These are phyloP conservation scores for Rhizopogon sp. DNA, from an alignment of 768 basidiomycete species.

Conservation along the genomic window DNA sequence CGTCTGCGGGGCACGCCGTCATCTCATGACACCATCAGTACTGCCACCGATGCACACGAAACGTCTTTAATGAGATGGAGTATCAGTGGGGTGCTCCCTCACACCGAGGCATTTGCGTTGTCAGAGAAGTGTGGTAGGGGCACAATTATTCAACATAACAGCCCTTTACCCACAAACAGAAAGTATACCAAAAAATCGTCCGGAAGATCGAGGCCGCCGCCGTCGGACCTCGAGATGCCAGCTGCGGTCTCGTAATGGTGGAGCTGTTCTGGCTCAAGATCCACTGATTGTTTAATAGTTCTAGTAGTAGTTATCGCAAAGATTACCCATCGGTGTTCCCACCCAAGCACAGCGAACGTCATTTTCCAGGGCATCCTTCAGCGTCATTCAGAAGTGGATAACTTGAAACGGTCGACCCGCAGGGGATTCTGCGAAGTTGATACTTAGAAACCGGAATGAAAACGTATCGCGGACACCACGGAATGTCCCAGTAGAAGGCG, in stretches of 20 bases:
- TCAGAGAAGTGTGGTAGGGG: too few relatives aligned
- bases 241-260: slow-evolving; percentile 15
- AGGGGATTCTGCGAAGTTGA: slow-evolving; percentile 10
- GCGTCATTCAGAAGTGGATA: slow-evolving; percentile 2
- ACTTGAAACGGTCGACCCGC: slow-evolving; percentile 9
- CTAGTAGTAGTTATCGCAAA: too few relatives aligned
- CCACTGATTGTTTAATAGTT: background rate
- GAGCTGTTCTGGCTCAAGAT: slow-evolving; percentile 10
- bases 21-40: slow-evolving; percentile 4
- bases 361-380: slow-evolving; percentile 4
- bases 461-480: slow-evolving; percentile 15
- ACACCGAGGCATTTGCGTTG: too few relatives aligned
- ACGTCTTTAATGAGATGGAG: too few relatives aligned
- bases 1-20: slow-evolving; percentile 10
- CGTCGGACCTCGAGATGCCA: slow-evolving; percentile 3
- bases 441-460: slow-evolving; percentile 12
- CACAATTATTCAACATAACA: too few relatives aligned
- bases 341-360: slow-evolving; percentile 17
- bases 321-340: background rate
- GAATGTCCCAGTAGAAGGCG: slow-evolving; percentile 12
- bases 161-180: too few relatives aligned
- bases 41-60: too few relatives aligned
- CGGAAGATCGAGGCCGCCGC: too few relatives aligned
- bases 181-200: too few relatives aligned
- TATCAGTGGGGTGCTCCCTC: too few relatives aligned